These are phyloP conservation scores for Dioszegia aurantiaca DNA, from an alignment of 768 basidiomycete genomes.

Conservation along the genomic window DNA sequence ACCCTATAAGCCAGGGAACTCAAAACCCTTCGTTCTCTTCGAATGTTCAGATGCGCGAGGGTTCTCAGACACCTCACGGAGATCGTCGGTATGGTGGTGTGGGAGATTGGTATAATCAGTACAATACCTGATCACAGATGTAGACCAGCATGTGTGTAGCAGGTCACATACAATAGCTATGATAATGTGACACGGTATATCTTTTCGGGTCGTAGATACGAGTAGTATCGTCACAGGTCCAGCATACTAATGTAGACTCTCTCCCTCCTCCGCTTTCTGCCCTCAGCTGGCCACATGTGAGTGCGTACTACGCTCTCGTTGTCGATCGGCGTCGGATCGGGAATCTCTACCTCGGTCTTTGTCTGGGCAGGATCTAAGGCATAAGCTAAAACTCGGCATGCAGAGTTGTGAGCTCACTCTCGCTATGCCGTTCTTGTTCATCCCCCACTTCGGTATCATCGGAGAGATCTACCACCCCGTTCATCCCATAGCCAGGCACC, in stretches of 20 bases:
- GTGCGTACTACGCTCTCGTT: neutral
- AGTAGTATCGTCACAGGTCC: slow-evolving; percentile 10
- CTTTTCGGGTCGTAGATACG: neutral
- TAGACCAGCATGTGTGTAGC: neutral
- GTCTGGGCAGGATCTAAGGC: too few relatives aligned
- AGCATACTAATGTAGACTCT: slow-evolving; percentile 11
- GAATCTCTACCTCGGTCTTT: too few relatives aligned
- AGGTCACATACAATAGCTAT: too few relatives aligned
- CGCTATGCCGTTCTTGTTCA: too few relatives aligned
- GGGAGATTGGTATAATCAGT: slow-evolving; percentile 1
- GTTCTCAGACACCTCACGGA: neutral
- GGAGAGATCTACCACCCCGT: neutral
- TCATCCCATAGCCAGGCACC: neutral
- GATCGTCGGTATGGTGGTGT: neutral
- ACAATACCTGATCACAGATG: neutral
- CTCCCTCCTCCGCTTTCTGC: neutral
- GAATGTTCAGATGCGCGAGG: neutral
- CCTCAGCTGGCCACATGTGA: neutral
- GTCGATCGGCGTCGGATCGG: neutral
- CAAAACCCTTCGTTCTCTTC: too few relatives aligned
- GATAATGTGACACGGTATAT: too few relatives aligned
- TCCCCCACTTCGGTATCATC: too few relatives aligned
- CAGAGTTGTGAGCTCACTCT: too few relatives aligned
- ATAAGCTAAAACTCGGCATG: too few relatives aligned
- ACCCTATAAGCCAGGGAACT: too few relatives aligned